Conservation (phyloP, 164 flowering plant species). For the Cinnamomum micranthum region DNA sequence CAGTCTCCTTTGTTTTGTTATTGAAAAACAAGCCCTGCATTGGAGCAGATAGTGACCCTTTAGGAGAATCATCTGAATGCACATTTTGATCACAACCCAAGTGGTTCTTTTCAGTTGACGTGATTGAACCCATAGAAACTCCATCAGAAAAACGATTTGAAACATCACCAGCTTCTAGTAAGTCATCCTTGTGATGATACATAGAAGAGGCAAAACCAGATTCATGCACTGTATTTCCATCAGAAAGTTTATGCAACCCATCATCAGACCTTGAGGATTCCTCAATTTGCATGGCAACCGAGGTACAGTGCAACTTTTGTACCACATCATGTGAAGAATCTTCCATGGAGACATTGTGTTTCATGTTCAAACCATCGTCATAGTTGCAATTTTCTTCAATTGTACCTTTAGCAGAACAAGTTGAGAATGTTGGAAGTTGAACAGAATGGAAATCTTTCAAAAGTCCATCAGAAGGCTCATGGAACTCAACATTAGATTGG, state of each 20-base stretch:
- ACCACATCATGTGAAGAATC: neutral
- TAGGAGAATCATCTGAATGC: slow-evolving; percentile 7
- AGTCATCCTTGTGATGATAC: slow-evolving; percentile 17
- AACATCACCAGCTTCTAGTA: slow-evolving; percentile 11
- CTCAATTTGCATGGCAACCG: slow-evolving; percentile 7
- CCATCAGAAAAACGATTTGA: slow-evolving; percentile 11
- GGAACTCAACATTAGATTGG: slow-evolving; percentile 20
- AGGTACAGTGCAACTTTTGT: slow-evolving; percentile 3
- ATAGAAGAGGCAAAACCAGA: slow-evolving; percentile 3
- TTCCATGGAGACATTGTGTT: slow-evolving; percentile 7
- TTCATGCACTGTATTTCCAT: slow-evolving; percentile 8
- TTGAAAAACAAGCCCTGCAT: slow-evolving; percentile 10
- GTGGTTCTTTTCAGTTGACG: slow-evolving; percentile 10
- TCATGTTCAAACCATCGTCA: slow-evolving; percentile 22
- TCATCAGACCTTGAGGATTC: slow-evolving; percentile 6
- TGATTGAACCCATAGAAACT: slow-evolving; percentile 10
- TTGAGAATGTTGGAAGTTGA: slow-evolving; percentile 5
- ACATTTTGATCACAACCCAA: neutral
- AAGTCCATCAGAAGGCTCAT: slow-evolving; percentile 1
- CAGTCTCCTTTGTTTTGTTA: slow-evolving; percentile 24
- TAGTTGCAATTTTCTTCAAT: slow-evolving; percentile 9
- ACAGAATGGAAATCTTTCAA: slow-evolving; percentile 5
- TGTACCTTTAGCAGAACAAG: slow-evolving; percentile 7
- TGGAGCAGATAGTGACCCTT: neutral
- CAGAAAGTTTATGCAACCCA: slow-evolving; percentile 12